Evolutionary conservation across 1,284 basidiomycete genomes (phyloP), one percentile per base, ranked within the genome.

Genomic region (Cutaneotrichosporon dermatis): DNA sequence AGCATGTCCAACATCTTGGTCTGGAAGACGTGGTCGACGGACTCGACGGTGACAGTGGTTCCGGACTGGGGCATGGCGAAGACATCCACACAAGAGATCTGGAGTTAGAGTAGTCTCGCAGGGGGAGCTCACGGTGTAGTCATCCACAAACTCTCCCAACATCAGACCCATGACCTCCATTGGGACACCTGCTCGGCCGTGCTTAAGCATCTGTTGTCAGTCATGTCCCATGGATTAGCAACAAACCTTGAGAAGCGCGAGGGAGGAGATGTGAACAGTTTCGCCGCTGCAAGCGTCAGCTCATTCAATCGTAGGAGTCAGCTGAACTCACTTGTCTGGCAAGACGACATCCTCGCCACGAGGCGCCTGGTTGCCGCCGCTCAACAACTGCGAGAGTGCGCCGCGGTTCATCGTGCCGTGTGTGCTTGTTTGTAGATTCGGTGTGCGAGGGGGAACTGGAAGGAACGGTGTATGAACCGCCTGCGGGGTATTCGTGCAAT

Each of bases 161-260:
- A 99, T 95, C 59, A 99, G 85, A 67, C 96, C 96, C 96, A 99
- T 99, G 70, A 99, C 96, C 80, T 99, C 96, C 90, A 99, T 96
- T 10, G 96, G 96, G 41, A 99, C 96, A 68, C 96, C 96, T 36
- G 96, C 95, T 57, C 96, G 87, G 15, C 96, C 96, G 75, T 99
- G 96, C 80, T 99, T 99, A 67, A 99, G 83, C 96, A 99, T 99
- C 92, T 97, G 50, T 10, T n/a, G 46, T 33, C 15, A 52, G 50
- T 16, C 33, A 37, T 10, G 7, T 1, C 2, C 9, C 39, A 40
- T 15, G 25, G 9, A 25, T 57, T 13, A 10, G 15, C 1, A 33
- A 15, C 25, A 49, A 49, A 90, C 92, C 85, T 97, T 97, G 57
- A 98, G 82, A 12, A 98, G 81, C 16, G 93, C 94, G 2, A 98